Conservation (phyloP, 2,329 filamentous ascomycete genomes). For the Pseudodiploospora longispora region DNA sequence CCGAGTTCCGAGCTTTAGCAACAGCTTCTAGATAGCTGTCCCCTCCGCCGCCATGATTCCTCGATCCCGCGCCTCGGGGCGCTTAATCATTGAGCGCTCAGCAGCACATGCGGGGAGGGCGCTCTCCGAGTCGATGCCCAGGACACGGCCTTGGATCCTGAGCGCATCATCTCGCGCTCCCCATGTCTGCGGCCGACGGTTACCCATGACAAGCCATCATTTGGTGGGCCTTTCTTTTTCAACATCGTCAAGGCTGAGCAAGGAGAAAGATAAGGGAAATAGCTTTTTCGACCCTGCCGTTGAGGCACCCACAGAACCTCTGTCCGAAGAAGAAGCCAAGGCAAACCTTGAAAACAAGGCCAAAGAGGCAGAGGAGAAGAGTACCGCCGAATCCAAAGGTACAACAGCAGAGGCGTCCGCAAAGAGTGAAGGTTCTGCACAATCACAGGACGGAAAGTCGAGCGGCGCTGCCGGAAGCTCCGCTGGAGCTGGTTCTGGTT, state of each 20-base stretch:
- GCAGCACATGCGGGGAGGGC: conserved; percentile 18
- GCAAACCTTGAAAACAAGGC: conserved; percentile 41
- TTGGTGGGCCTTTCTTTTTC: conserved; percentile 27
- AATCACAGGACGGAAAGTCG: conserved; percentile 45
- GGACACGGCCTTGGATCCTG: conserved; percentile 18
- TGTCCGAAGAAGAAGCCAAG: conserved; percentile 46
- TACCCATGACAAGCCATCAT: conserved; percentile 20
- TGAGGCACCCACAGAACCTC: conserved; percentile 33
- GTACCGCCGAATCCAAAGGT: conserved; percentile 39
- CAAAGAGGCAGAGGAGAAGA: conserved; percentile 32
- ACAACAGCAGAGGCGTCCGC: conserved; percentile 38
- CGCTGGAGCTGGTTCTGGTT: conserved; percentile 37
- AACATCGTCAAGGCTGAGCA: conserved; percentile 24
- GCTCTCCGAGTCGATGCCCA: conserved; percentile 16
- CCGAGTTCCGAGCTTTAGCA: conserved; percentile 2
- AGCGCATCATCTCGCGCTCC: conserved; percentile 18
- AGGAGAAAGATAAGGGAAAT: conserved; percentile 34
- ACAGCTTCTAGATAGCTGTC: neutral
- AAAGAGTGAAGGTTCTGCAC: conserved; percentile 31
- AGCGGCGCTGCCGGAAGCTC: conserved; percentile 34
- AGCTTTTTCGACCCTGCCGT: conserved; percentile 44
- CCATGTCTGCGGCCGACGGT: conserved; percentile 24
- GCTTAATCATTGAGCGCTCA: conserved; percentile 29
- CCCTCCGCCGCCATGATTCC: conserved; percentile 28
- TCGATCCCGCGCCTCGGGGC: conserved; percentile 31